Evolutionary conservation across 73 alveolate species (phyloP).

Genomic region (Tetrahymena thermophila): DNA sequence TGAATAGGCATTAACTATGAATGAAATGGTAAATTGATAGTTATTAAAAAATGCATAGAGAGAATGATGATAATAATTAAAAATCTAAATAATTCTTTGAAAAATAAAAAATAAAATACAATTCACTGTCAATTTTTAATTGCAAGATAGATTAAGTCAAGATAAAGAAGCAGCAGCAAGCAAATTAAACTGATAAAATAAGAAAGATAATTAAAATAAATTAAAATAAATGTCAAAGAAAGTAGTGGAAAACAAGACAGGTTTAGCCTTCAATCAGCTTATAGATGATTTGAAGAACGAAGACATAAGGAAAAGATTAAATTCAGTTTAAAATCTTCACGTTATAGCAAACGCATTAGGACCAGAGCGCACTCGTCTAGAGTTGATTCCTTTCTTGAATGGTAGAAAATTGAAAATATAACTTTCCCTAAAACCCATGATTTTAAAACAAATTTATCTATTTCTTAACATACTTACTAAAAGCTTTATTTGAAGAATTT

Average conservation of each 20-base stretch:
- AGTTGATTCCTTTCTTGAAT: conserved; percentile 86
- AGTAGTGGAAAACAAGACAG: conserved; percentile 26
- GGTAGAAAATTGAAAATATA: conserved; percentile 43
- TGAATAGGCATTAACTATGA: background rate
- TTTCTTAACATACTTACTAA: background rate
- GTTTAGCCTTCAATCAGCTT: conserved; percentile 31
- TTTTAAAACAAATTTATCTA: background rate
- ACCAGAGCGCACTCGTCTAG: conserved; percentile 88
- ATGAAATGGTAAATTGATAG: background rate
- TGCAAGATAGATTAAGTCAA: background rate
- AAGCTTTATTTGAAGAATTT: background rate
- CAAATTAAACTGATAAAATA: background rate
- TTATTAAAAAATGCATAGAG: background rate
- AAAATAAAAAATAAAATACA: background rate
- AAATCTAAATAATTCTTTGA: background rate
- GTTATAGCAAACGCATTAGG: conserved; percentile 85
- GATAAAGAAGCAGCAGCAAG: background rate
- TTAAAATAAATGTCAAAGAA: conserved; percentile 34
- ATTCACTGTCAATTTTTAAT: background rate
- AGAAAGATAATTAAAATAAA: background rate
- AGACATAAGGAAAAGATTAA: conserved; percentile 61
- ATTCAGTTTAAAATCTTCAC: conserved; percentile 73
- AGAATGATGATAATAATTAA: background rate
- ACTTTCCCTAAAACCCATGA: background rate
- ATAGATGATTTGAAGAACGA: conserved; percentile 74